Conservation (phyloP, 176 grass and related monocot genomes). For the maize (Zea mays) region DNA sequence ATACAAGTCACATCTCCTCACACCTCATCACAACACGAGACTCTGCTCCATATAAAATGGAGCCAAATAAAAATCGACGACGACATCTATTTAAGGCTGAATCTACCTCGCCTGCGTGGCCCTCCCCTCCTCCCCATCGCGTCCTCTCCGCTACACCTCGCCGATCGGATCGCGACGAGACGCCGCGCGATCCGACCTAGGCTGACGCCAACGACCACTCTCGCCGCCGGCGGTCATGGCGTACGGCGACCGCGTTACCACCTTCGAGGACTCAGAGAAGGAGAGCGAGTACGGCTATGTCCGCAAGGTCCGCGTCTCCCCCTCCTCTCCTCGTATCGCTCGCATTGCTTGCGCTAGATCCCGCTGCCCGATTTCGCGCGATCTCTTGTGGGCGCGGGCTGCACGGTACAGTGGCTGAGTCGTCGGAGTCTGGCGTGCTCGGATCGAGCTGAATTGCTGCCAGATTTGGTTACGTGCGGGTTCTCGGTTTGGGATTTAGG, state of each 20-base stretch:
- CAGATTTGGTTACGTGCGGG: constrained; percentile 10
- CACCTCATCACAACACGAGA: neutral
- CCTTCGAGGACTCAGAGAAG: constrained; percentile 93
- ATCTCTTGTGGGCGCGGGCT: constrained; percentile 12
- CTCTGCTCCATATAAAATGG: neutral
- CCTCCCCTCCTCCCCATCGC: constrained; percentile 24
- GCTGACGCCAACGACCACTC: constrained; percentile 28
- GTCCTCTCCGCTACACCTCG: constrained; percentile 7
- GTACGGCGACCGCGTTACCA: constrained; percentile 72
- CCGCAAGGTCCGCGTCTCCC: constrained; percentile 60
- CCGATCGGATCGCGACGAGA: constrained; percentile 36
- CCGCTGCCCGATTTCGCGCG: constrained; percentile 27
- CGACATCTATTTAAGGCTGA: constrained; percentile 38
- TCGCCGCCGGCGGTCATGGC: constrained; percentile 50
- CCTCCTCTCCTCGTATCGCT: neutral
- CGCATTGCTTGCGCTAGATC: constrained; percentile 41
- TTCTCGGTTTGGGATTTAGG: constrained; percentile 4
- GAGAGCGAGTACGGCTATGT: constrained; percentile 96
- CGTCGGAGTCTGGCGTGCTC: neutral
- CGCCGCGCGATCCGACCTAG: constrained; percentile 33
- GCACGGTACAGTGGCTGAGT: neutral
- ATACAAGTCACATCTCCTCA: too few species aligned
- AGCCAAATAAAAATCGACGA: neutral
- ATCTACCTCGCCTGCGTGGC: constrained; percentile 39
- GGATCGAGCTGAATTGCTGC: constrained; percentile 32